Base-by-base conservation (phyloP, 2,329 filamentous ascomycete genomes). In the Claviceps sp. region DNA sequence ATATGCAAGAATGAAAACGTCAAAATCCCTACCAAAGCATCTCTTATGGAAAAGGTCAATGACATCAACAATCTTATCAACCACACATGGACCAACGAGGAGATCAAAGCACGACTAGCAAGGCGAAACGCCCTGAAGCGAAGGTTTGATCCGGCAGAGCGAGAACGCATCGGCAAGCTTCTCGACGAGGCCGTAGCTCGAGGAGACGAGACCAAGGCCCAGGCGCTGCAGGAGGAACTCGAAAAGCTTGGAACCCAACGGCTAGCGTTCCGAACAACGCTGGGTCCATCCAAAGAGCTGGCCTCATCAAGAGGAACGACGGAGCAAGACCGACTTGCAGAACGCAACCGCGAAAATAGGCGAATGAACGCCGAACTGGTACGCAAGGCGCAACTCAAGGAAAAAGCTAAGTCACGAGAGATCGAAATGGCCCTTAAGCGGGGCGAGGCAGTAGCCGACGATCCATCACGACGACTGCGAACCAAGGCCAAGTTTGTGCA, bases 331-430 rank as follows among this genome's bases (percentile, higher is more conserved):
- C 84, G 87, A 30, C 77, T 97, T 24, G 87, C 87, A 0, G 79
- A 85, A 61, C 75, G 95, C 58, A 98, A 98, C 68, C 76, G 80
- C 30, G 81, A 86, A 62, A 96, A 95, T 67, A 84, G 91, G 55
- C 82, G 84, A 54, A 78, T 84, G 59, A 96, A 96, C 62, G 78
- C 80, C n/a, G 87, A 95, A 64, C 84, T 87, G 47, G 86, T 97
- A n/a, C 87, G 91, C 54, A 87, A 87, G 66, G 91, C 90, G 0
- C 87, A 96, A 64, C 75, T 95, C 52, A 84, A 85, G 59, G 93
- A 98, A 70, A 79, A 83, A 59, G 78, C 78, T 48, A 76, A 75
- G 57, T 73, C 73, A 60, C 79, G 78, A 57, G 78, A 78, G 65
- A 75, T 74, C 45, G 81, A 81, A 57, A 76, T 74, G 53, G 80